Conservation (phyloP, 2,329 filamentous ascomycete species). For the Neonectria punicea region DNA sequence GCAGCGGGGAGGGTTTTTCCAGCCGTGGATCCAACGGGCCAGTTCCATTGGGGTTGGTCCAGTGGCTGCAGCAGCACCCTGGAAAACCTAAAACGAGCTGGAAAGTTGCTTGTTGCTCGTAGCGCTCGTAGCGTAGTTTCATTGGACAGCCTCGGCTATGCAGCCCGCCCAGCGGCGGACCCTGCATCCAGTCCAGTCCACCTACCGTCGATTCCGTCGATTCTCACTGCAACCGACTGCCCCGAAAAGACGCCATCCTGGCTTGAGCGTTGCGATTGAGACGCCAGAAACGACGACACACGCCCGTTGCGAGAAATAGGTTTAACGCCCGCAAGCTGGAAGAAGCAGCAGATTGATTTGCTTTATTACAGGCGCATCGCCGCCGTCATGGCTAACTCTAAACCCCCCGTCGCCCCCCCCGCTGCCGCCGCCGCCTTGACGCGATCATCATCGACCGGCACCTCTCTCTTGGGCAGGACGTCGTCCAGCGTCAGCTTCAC, state of each 20-base stretch:
- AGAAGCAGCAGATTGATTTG: too few species aligned
- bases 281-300: neutral
- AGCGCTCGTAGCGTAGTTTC: neutral
- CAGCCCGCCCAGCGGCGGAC: neutral
- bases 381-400: slow-evolving; percentile 10
- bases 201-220: too few species aligned
- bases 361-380: neutral
- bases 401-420: neutral
- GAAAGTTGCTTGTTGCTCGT: too few species aligned
- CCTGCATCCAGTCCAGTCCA: neutral
- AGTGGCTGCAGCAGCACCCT: neutral
- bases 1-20: neutral
- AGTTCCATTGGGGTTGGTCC: too few species aligned
- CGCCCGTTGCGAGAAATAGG: too few species aligned
- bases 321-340: too few species aligned
- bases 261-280: slow-evolving; percentile 11
- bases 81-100: neutral
- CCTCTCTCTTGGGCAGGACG: slow-evolving; percentile 23
- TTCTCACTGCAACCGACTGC: neutral
- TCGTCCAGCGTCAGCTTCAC: slow-evolving; percentile 34
- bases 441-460: slow-evolving; percentile 26
- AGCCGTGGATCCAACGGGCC: too few species aligned
- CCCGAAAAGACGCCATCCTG: slow-evolving; percentile 9
- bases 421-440: slow-evolving; percentile 15
- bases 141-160: neutral